phyloP scores from a whole-genome alignment of 352 stramenopile species.

The Thraustochytrium sp. region DNA sequence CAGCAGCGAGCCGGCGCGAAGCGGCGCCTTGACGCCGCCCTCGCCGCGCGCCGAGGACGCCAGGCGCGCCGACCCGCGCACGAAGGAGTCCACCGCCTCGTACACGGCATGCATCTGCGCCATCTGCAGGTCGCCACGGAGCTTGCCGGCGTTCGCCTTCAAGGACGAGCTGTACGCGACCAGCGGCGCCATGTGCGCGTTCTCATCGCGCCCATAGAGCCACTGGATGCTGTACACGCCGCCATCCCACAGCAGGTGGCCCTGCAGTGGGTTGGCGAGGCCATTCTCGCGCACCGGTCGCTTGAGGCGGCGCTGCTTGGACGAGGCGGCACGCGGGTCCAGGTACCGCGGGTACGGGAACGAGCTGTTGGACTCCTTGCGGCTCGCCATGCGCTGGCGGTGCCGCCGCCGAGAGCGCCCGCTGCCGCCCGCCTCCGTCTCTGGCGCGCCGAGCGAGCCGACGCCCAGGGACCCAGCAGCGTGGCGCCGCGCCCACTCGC shows the following conservation, averaged over 20 bases:
- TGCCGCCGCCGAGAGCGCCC: neutral
- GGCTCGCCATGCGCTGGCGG: neutral
- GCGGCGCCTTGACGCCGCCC: neutral
- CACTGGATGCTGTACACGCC: neutral
- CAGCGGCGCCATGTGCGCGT: neutral
- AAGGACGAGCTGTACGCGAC: conserved; percentile 10
- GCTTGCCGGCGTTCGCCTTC: neutral
- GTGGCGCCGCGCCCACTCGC: neutral
- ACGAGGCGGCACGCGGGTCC: neutral
- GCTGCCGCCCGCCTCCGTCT: neutral
- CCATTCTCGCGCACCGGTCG: neutral
- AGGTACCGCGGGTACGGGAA: neutral
- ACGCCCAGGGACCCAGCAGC: too few species aligned
- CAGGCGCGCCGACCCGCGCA: neutral
- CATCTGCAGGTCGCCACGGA: conserved; percentile 26
- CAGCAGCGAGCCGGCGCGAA: neutral
- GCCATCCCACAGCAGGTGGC: conserved; percentile 25
- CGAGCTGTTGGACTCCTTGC: neutral
- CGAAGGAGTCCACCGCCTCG: neutral
- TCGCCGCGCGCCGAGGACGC: neutral
- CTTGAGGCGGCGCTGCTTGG: neutral
- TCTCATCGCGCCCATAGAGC: conserved; percentile 11
- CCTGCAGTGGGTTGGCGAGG: neutral
- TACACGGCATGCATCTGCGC: conserved; percentile 19
- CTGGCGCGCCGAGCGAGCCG: too few species aligned